Conservation (phyloP, 75 land plant species). For the Azolla pinnata region DNA sequence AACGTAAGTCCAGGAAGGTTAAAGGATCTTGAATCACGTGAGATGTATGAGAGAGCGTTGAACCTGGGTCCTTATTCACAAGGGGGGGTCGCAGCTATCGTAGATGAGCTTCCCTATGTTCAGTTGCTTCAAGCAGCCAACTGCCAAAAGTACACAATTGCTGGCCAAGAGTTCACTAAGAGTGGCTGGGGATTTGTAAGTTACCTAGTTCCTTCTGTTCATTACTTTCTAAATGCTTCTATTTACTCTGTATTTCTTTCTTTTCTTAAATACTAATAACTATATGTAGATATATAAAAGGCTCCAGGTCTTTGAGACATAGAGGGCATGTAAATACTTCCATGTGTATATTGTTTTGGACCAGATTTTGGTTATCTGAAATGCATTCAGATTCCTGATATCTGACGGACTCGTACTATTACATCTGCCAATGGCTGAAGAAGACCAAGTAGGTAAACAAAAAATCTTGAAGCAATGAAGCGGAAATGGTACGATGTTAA, state of each 20-base stretch:
- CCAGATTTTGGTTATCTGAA: background rate
- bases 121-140: conserved; percentile 16
- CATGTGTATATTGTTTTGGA: background rate
- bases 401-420: background rate
- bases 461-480: background rate
- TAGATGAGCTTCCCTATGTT: conserved; percentile 23
- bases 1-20: conserved; percentile 47
- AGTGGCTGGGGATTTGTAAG: conserved; percentile 35
- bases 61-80: conserved; percentile 16
- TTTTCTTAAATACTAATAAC: background rate
- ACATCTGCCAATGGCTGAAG: background rate
- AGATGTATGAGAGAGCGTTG: conserved; percentile 51
- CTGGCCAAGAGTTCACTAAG: conserved; percentile 16
- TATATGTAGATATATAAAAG: background rate
- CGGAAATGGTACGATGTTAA: background rate
- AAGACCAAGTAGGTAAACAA: background rate
- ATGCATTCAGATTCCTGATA: background rate
- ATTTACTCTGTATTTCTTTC: background rate
- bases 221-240: background rate
- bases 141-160: conserved; percentile 14
- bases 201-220: too few species aligned
- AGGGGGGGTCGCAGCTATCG: conserved; percentile 28
- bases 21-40: conserved; percentile 35
- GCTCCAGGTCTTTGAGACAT: background rate
- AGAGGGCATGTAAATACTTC: background rate